phyloP scores from a whole-genome alignment of 2,329 filamentous ascomycete species.

The Aureobasidium sp. region DNA sequence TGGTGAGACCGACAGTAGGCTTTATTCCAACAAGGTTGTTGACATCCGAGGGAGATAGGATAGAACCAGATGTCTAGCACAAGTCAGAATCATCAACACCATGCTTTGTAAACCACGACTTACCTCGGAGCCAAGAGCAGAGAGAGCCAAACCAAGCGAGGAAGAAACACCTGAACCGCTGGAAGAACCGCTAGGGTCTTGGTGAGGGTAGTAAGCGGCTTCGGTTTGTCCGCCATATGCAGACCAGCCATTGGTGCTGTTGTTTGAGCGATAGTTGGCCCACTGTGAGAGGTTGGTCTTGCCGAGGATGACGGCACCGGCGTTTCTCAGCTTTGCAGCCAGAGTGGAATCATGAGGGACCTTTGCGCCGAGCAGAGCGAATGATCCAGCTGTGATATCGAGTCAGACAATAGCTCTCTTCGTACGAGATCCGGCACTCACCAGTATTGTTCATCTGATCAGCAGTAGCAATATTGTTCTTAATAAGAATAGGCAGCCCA shows the following conservation, averaged over 20 bases:
- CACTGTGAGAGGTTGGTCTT: constrained; percentile 59
- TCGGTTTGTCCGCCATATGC: constrained; percentile 54
- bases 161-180: constrained; percentile 53
- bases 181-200: constrained; percentile 54
- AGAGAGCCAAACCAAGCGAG: constrained; percentile 51
- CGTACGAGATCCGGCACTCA: constrained; percentile 12
- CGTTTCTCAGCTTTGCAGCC: constrained; percentile 49
- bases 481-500: constrained; percentile 57
- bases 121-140: constrained; percentile 51
- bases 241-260: constrained; percentile 55
- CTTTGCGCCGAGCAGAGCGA: constrained; percentile 50
- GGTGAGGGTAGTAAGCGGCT: constrained; percentile 51
- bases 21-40: constrained; percentile 61
- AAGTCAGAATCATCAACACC: not conserved
- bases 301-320: constrained; percentile 56
- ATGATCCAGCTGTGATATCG: constrained; percentile 46
- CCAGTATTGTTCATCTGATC: constrained; percentile 55
- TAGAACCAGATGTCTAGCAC: constrained; percentile 50
- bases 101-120: not conserved
- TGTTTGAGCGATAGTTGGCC: constrained; percentile 52
- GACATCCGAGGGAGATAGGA: constrained; percentile 45
- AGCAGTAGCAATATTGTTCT: constrained; percentile 56
- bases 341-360: constrained; percentile 50
- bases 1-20: constrained; percentile 57
- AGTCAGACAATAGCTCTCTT: not conserved